These are phyloP conservation scores for Pseudopyricularia javanii DNA, from an alignment of 2,329 filamentous ascomycete genomes.

Conservation along the genomic window DNA sequence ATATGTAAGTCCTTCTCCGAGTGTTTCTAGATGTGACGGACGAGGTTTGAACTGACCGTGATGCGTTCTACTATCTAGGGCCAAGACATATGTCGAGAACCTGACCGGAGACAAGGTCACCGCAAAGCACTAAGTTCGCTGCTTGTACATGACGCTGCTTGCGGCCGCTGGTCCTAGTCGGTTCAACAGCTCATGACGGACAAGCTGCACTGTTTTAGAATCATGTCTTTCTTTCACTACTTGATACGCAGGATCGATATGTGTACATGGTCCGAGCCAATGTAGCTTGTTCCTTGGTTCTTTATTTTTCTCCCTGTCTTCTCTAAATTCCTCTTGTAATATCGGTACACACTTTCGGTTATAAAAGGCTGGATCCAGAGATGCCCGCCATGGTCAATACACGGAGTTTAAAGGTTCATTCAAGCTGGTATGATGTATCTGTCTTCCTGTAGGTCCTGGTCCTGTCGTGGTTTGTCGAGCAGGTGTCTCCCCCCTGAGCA, in stretches of 20 bases:
- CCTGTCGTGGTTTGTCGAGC: too few relatives aligned
- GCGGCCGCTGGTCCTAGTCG: too few relatives aligned
- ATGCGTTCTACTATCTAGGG: slow-evolving; percentile 28
- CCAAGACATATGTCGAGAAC: slow-evolving; percentile 55
- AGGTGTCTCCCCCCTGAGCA: too few relatives aligned
- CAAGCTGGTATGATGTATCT: too few relatives aligned
- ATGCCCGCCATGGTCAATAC: not conserved
- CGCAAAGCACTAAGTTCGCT: slow-evolving; percentile 46
- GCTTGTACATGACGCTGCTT: not conserved
- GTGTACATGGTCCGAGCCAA: not conserved
- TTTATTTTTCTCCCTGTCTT: not conserved
- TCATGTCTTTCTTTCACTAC: not conserved
- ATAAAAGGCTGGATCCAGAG: not conserved
- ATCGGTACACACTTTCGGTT: not conserved
- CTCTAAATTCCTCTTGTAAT: not conserved
- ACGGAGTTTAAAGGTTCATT: not conserved
- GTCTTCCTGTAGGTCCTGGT: too few relatives aligned
- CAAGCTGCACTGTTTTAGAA: not conserved
- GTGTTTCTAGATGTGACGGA: not conserved
- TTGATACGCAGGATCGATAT: not conserved
- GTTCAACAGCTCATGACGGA: not conserved
- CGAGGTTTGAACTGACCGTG: slow-evolving; percentile 10
- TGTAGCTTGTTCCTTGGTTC: not conserved
- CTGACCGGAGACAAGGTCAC: slow-evolving; percentile 51
- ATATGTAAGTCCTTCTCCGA: slow-evolving; percentile 58